A percentile compares a stretch with the other conserved stretches of the same genome.
These are phyloP conservation scores for Pascua guehoae DNA, from an alignment of 1,284 basidiomycete genomes.

Conservation along the genomic window DNA sequence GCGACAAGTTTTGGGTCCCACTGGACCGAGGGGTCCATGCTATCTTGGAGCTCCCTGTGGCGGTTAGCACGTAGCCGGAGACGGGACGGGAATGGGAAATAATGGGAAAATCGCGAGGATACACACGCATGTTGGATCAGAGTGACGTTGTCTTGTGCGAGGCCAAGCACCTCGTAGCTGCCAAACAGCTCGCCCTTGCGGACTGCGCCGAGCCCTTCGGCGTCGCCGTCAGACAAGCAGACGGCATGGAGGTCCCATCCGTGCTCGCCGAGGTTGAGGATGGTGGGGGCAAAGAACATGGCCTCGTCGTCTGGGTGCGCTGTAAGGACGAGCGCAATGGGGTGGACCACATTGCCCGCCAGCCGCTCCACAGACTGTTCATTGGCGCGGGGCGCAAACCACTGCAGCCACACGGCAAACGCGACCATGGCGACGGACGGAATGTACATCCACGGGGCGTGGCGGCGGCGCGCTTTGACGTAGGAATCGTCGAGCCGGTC, in stretches of 20 bases:
- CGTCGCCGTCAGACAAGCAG: conserved; percentile 62
- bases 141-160: conserved; percentile 58
- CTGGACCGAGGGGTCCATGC: conserved; percentile 52
- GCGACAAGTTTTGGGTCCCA: conserved; percentile 69
- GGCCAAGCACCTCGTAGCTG: conserved; percentile 69
- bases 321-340: conserved; percentile 49
- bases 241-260: conserved; percentile 47
- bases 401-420: conserved; percentile 5
- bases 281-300: conserved; percentile 62
- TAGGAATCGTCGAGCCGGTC: background rate
- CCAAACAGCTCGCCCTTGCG: conserved; percentile 63
- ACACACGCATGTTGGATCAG: conserved; percentile 71
- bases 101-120: too few species aligned
- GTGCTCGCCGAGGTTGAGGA: conserved; percentile 30
- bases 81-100: too few species aligned
- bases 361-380: background rate
- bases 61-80: background rate
- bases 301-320: conserved; percentile 63
- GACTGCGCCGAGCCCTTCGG: conserved; percentile 68
- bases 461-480: too few species aligned
- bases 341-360: background rate
- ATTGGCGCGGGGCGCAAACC: conserved; percentile 1
- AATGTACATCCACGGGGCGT: too few species aligned
- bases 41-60: conserved; percentile 54
- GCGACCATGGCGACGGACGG: background rate